Percentiles rank a stretch among this genome's conserved stretches.
These are phyloP conservation scores for Iris macrosiphon DNA, from an alignment of 106 monocot species.

Conservation along the genomic window DNA sequence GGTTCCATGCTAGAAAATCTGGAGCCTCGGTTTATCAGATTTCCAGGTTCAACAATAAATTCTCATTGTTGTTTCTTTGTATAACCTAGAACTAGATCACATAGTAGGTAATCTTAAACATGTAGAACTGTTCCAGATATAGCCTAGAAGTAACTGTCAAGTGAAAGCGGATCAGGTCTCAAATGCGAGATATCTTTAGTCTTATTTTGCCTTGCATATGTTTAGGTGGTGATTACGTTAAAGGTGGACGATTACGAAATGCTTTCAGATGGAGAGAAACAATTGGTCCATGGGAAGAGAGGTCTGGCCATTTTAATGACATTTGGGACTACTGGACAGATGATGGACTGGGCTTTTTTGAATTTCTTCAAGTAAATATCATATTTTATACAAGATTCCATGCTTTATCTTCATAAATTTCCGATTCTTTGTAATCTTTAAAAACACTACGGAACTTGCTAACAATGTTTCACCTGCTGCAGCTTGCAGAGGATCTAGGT, in stretches of 20 bases:
- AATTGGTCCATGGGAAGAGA: conserved; percentile 95
- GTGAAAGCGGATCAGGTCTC: no score
- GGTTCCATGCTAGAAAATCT: conserved; percentile 39
- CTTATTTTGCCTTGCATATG: no score
- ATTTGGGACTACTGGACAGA: conserved; percentile 99
- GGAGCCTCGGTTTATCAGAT: conserved; percentile 54
- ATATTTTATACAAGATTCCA: not conserved
- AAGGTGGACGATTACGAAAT: conserved; percentile 91
- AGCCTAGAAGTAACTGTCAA: no score
- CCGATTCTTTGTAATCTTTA: no score
- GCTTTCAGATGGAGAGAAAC: conserved; percentile 89
- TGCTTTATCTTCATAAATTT: not conserved
- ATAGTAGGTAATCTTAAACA: no score
- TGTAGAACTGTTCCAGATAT: no score
- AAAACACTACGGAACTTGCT: not conserved
- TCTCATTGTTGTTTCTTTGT: no score
- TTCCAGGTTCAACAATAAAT: conserved; percentile 38
- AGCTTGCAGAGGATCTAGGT: conserved; percentile 80
- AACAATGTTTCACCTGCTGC: conserved; percentile 8
- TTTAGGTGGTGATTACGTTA: conserved; percentile 92
- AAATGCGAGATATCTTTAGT: no score
- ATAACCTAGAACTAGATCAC: no score
- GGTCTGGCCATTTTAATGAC: conserved; percentile 94
- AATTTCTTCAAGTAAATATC: conserved; percentile 73
- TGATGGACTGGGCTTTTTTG: conserved; percentile 96